Percentiles rank a stretch among this genome's conserved stretches.
These are phyloP conservation scores for Xylariales sp. DNA, from an alignment of 2,329 filamentous ascomycete genomes.

Conservation along the genomic window DNA sequence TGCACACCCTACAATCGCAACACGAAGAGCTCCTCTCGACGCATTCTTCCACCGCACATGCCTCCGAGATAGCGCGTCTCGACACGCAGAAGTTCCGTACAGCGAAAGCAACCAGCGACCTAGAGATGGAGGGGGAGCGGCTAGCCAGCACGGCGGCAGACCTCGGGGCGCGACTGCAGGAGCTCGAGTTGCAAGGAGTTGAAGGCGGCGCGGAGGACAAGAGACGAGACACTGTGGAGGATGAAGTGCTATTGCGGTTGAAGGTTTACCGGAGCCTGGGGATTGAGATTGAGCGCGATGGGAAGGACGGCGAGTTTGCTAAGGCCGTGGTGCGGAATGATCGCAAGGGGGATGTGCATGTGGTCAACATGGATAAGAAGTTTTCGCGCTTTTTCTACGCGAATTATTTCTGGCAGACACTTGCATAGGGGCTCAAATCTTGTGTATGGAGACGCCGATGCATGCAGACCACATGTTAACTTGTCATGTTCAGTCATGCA, in stretches of 20 bases:
- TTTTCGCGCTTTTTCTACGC: constrained; percentile 90
- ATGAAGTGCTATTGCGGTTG: constrained; percentile 68
- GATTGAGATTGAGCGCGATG: constrained; percentile 79
- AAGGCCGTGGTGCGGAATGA: constrained; percentile 83
- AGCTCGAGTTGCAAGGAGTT: constrained; percentile 81
- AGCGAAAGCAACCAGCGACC: constrained; percentile 83
- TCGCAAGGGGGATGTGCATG: constrained; percentile 84
- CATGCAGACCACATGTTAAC: too few relatives aligned
- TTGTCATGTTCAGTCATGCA: too few relatives aligned
- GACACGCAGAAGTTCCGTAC: constrained; percentile 93
- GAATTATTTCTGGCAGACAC: constrained; percentile 89
- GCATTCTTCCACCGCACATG: constrained; percentile 76
- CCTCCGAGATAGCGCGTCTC: constrained; percentile 76
- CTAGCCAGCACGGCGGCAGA: constrained; percentile 73
- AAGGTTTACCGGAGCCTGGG: constrained; percentile 89
- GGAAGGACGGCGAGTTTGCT: constrained; percentile 70
- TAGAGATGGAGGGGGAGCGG: constrained; percentile 94
- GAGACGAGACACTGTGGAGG: constrained; percentile 47
- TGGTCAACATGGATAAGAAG: constrained; percentile 90
- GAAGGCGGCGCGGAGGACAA: constrained; percentile 54
- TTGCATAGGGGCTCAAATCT: too few relatives aligned
- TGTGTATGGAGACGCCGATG: too few relatives aligned
- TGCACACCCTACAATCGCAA: constrained; percentile 69
- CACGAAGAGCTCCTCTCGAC: constrained; percentile 70
- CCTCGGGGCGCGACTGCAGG: constrained; percentile 68